Conservation (phyloP, 2,329 filamentous ascomycete species). For the Monilinia polystroma region DNA sequence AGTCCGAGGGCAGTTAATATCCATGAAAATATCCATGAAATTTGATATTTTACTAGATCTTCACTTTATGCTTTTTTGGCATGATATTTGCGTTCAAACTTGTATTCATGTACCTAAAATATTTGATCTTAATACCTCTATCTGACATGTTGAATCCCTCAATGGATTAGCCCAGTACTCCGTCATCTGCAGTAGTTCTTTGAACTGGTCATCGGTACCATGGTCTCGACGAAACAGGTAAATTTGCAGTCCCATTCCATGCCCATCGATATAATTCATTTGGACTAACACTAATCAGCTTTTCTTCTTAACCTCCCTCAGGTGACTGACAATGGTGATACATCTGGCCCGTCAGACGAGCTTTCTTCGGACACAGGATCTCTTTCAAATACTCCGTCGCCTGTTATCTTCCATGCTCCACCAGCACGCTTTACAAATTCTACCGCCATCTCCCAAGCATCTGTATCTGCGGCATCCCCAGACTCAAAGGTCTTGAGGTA, state of each 20-base stretch:
- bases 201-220: slow-evolving; percentile 27
- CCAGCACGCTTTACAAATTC: slow-evolving; percentile 44
- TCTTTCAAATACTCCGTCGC: slow-evolving; percentile 49
- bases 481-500: slow-evolving; percentile 50
- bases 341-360: background rate
- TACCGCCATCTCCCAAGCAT: slow-evolving; percentile 49
- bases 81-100: too few relatives aligned
- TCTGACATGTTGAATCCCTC: background rate
- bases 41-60: background rate
- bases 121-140: background rate
- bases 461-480: slow-evolving; percentile 48
- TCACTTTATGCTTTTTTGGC: background rate
- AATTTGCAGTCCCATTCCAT: slow-evolving; percentile 34
- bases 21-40: background rate
- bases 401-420: slow-evolving; percentile 46
- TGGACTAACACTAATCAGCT: slow-evolving; percentile 29
- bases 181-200: background rate
- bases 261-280: slow-evolving; percentile 34
- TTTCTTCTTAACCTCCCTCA: slow-evolving; percentile 21
- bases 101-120: background rate
- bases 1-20: background rate
- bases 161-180: background rate
- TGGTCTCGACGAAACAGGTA: slow-evolving; percentile 33
- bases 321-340: slow-evolving; percentile 35
- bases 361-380: slow-evolving; percentile 20